Conservation (phyloP, 2,329 filamentous ascomycete species). For the Chaetomiaceae sp. region DNA sequence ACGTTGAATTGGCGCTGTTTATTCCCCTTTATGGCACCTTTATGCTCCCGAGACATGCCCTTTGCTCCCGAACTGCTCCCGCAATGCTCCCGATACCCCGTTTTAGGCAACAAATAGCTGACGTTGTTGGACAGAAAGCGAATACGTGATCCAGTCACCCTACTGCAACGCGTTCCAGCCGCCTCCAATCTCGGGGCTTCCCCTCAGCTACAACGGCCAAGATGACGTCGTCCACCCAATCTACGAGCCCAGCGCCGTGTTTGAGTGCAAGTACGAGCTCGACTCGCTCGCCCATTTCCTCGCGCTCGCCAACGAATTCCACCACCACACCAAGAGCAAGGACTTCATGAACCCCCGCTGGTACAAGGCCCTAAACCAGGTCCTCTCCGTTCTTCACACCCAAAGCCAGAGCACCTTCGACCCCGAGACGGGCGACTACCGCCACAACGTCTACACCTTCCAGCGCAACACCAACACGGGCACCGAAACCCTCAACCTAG, state of each 20-base stretch:
- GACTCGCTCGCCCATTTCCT: slow-evolving; percentile 93
- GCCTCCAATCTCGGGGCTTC: slow-evolving; percentile 73
- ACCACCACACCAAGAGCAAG: slow-evolving; percentile 70
- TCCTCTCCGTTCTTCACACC: slow-evolving; percentile 69
- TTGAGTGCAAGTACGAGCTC: slow-evolving; percentile 98
- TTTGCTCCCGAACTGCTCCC: too few species aligned
- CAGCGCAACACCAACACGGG: slow-evolving; percentile 72
- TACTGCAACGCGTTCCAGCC: slow-evolving; percentile 99
- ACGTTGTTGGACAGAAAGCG: too few species aligned
- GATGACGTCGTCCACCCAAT: slow-evolving; percentile 78
- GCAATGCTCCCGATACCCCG: too few species aligned
- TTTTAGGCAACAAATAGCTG: too few species aligned
- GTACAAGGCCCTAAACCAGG: slow-evolving; percentile 68
- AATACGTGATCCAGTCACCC: slow-evolving; percentile 89
- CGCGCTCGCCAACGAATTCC: slow-evolving; percentile 77
- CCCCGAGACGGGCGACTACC: slow-evolving; percentile 56
- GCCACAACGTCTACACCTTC: slow-evolving; percentile 80
- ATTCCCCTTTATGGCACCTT: too few species aligned
- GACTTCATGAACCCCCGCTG: slow-evolving; percentile 76
- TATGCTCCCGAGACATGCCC: too few species aligned
- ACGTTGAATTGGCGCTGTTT: too few species aligned
- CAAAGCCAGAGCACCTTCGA: slow-evolving; percentile 82
- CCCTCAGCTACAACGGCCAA: slow-evolving; percentile 70
- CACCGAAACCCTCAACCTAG: slow-evolving; percentile 83
- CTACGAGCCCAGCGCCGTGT: slow-evolving; percentile 81